Evolutionary conservation across 257 asterid species (phyloP).

Genomic region (Solanum clarkiae): DNA sequence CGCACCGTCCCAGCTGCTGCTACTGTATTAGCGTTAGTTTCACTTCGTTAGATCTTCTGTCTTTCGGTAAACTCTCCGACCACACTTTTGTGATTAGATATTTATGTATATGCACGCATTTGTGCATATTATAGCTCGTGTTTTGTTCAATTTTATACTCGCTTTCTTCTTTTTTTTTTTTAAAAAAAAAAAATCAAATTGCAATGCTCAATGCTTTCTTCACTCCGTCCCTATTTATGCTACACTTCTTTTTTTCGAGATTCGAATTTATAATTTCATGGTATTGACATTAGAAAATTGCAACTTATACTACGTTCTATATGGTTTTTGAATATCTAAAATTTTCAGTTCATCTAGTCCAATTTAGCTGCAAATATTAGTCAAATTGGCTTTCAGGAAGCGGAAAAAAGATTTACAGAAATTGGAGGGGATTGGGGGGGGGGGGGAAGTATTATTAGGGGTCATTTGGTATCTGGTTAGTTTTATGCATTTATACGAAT

Average conservation of each 20-base stretch:
- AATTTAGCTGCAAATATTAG: background rate
- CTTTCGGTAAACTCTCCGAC: background rate
- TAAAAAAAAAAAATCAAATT: background rate
- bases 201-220: background rate
- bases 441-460: background rate
- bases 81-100: background rate
- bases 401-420: background rate
- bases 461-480: background rate
- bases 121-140: background rate
- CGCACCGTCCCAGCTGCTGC: background rate
- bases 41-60: background rate
- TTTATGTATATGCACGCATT: background rate
- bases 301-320: background rate
- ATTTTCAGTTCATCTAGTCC: background rate
- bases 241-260: background rate
- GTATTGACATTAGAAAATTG: background rate
- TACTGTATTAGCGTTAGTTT: background rate
- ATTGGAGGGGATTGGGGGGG: background rate
- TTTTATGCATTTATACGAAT: background rate
- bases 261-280: background rate
- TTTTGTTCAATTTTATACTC: background rate
- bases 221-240: background rate
- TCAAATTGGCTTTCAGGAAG: background rate
- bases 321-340: background rate
- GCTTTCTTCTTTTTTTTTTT: too few species aligned